A percentile compares a stretch with the other conserved stretches of the same genome.
phyloP scores from a whole-genome alignment of 345 rosid species.

The Citrus inodora region DNA sequence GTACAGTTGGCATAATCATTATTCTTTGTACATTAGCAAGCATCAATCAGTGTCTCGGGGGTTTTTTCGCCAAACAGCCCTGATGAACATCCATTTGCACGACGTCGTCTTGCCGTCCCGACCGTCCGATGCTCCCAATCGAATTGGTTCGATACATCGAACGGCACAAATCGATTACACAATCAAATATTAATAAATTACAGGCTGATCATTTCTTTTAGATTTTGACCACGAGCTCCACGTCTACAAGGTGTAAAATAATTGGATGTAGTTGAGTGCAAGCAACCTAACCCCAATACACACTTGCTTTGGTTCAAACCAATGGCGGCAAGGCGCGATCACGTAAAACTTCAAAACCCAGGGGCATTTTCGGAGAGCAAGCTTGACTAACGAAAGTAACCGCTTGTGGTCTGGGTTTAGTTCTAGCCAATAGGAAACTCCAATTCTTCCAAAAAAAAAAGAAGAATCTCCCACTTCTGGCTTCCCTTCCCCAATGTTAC shows the following conservation, averaged over 20 bases:
- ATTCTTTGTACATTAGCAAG: not conserved
- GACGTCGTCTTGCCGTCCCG: not conserved
- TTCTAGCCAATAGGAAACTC: conserved; percentile 16
- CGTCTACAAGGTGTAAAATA: conserved; percentile 12
- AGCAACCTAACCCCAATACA: conserved; percentile 24
- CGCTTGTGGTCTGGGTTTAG: not conserved
- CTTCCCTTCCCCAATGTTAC: conserved; percentile 11
- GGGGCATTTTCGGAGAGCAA: not conserved
- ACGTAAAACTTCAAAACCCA: not conserved
- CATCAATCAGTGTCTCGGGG: not conserved
- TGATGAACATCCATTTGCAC: not conserved
- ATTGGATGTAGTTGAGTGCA: conserved; percentile 22
- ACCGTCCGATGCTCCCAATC: not conserved
- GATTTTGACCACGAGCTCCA: not conserved
- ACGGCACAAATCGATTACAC: not conserved
- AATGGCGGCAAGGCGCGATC: conserved; percentile 15
- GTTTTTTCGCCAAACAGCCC: not conserved
- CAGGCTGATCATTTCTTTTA: not conserved
- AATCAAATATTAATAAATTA: not conserved
- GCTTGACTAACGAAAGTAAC: not conserved
- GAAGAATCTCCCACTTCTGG: not conserved
- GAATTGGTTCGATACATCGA: not conserved
- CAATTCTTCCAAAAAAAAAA: not conserved
- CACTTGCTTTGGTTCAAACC: not conserved
- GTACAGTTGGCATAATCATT: conserved; percentile 4